A percentile compares a stretch with the other conserved stretches of the same genome.
Conservation (phyloP, 257 asterid species). For the Solanum corneliomulleri region DNA sequence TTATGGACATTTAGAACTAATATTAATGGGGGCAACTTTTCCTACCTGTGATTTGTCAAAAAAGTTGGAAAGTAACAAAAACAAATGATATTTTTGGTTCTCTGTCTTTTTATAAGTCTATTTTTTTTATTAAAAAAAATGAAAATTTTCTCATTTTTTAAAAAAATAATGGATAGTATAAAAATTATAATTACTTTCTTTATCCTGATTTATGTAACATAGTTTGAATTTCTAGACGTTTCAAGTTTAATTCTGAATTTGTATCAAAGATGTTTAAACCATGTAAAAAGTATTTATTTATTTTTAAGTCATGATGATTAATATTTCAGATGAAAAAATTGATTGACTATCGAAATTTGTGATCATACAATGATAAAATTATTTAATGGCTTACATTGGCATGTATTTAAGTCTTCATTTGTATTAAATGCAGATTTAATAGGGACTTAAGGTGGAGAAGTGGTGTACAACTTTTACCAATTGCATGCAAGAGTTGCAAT, state of each 20-base stretch:
- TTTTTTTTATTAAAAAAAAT: no score
- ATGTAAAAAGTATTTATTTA: not conserved
- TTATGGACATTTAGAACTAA: not conserved
- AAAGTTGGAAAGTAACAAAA: not conserved
- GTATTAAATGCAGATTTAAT: constrained; percentile 37
- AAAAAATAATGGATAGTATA: no score
- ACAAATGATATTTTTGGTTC: not conserved
- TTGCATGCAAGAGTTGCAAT: constrained; percentile 44
- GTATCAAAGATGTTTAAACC: not conserved
- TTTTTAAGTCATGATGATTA: accelerated
- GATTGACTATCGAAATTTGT: accelerated
- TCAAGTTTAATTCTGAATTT: not conserved
- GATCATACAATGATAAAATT: not conserved
- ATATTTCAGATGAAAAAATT: not conserved
- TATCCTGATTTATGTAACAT: no score
- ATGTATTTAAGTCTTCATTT: not conserved
- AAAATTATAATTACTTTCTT: no score
- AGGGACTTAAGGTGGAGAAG: constrained; percentile 87
- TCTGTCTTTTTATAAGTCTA: not conserved
- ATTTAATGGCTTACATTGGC: not conserved
- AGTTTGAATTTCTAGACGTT: not conserved
- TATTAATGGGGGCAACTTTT: not conserved
- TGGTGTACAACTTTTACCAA: constrained; percentile 41
- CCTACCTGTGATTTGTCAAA: not conserved
- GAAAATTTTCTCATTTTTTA: not conserved